These are phyloP conservation scores for Phialemoniopsis sp. DNA, from an alignment of 2,329 filamentous ascomycete genomes.

Conservation along the genomic window DNA sequence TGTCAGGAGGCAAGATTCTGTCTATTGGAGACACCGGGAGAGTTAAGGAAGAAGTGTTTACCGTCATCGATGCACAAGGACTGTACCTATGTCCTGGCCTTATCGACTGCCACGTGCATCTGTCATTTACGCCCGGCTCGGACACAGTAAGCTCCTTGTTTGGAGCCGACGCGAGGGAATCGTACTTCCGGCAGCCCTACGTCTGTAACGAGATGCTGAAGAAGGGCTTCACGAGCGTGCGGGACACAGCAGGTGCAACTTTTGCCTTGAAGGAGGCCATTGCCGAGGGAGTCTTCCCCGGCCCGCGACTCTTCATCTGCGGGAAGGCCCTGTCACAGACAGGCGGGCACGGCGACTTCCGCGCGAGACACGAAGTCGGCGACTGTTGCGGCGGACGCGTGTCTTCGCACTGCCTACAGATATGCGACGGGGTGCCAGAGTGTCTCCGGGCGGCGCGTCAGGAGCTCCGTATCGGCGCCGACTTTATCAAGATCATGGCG, in stretches of 20 bases:
- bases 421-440: slow-evolving; percentile 45
- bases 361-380: slow-evolving; percentile 29
- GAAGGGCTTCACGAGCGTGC: slow-evolving; percentile 47
- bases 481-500: slow-evolving; percentile 56
- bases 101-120: slow-evolving; percentile 33
- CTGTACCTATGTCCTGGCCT: slow-evolving; percentile 2
- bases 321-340: slow-evolving; percentile 46
- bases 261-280: slow-evolving; percentile 45
- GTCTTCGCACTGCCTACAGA: neutral
- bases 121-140: slow-evolving; percentile 16
- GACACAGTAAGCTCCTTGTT: slow-evolving; percentile 4
- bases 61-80: neutral
- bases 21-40: too few species aligned
- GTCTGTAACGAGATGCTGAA: slow-evolving; percentile 40
- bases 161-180: too few species aligned
- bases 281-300: slow-evolving; percentile 40
- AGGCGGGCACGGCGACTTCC: slow-evolving; percentile 46
- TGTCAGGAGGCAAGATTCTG: slow-evolving; percentile 12
- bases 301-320: slow-evolving; percentile 45
- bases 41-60: too few species aligned
- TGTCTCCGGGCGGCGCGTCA: slow-evolving; percentile 45
- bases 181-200: slow-evolving; percentile 31
- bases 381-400: slow-evolving; percentile 37
- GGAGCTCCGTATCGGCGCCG: slow-evolving; percentile 42
- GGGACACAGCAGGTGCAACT: slow-evolving; percentile 48